These are phyloP conservation scores for Botryotinia convoluta DNA, from an alignment of 2,329 filamentous ascomycete genomes.

Conservation along the genomic window DNA sequence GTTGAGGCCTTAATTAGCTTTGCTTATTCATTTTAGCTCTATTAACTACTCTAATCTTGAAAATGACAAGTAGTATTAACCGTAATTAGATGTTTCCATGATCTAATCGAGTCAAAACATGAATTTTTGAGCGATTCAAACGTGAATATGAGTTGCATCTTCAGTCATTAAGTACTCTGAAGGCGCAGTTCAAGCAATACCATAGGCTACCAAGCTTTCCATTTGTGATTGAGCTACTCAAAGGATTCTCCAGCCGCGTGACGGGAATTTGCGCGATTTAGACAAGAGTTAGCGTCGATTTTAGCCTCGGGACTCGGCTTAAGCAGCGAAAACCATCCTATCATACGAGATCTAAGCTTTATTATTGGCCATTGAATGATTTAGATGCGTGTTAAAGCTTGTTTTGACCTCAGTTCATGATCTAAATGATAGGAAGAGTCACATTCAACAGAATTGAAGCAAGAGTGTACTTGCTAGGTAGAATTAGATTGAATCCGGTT, in stretches of 20 bases:
- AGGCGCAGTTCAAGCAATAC: neutral
- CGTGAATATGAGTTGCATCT: neutral
- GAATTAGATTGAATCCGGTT: neutral
- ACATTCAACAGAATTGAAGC: neutral
- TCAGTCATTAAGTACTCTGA: neutral
- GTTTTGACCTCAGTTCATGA: neutral
- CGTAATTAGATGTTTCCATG: neutral
- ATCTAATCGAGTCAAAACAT: neutral
- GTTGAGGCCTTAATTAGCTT: neutral
- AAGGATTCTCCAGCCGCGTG: neutral
- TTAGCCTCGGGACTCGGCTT: no score
- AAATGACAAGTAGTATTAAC: neutral
- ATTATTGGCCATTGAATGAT: neutral
- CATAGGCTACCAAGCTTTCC: neutral
- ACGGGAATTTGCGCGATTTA: neutral
- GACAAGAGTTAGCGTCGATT: neutral
- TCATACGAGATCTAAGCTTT: no score
- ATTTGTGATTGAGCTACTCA: neutral
- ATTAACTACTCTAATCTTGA: neutral
- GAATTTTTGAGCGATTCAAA: neutral
- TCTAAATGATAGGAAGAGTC: neutral
- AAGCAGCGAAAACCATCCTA: no score
- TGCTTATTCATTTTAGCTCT: accelerated
- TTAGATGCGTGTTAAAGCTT: neutral
- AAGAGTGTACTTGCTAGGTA: neutral